Evolutionary conservation across 139 green algal species (phyloP), one percentile per base, ranked within the genome.

Genomic region (Asterochloris sp.): DNA sequence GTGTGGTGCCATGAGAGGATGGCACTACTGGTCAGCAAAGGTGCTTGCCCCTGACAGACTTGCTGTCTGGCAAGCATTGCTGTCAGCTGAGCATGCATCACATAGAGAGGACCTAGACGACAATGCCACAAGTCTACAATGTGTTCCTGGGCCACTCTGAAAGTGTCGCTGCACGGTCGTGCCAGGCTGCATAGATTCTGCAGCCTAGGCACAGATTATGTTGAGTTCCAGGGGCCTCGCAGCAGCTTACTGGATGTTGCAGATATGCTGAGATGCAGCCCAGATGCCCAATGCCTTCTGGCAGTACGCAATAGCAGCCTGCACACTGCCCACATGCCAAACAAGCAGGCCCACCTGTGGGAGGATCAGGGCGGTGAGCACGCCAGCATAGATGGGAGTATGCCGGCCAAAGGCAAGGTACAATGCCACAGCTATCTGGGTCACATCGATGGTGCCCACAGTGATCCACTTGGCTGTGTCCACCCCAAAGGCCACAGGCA

Each of bases 381-480:
- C 94, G 0, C 89, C 90, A 13, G 87, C 94, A 83, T 99, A 99
- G 6, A 92, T 89, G 9, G 89, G 88, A 88, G 98, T 84, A 38
- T 97, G 84, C 61, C 98, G 91, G 10, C 92, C 94, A 15, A 88
- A 86, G 10, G 75, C 89, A 73, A 99, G 88, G 89, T 98, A 99
- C 10, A 90, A 93, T 38, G 95, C 92, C 62, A 97, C 92, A 13
- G 84, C 86, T 17, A 95, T 84, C 89, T 99, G 96, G 23, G 95
- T 98, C 13, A 94, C 89, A 87, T 99, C 97, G 74, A 99, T 99
- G 73, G 91, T 94, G 68, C 75, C 91, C 17, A 98, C 97, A 78
- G 92, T 97, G 85, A 99, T 99, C 91, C 92, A 99, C 91, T 99
- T 99, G 83, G 97, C 97, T 0, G 87, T 95, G 64, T 99, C 97